A percentile compares a stretch with the other conserved stretches of the same genome.
phyloP scores from a whole-genome alignment of 495 filamentous ascomycete species.

The Xylaria curta region DNA sequence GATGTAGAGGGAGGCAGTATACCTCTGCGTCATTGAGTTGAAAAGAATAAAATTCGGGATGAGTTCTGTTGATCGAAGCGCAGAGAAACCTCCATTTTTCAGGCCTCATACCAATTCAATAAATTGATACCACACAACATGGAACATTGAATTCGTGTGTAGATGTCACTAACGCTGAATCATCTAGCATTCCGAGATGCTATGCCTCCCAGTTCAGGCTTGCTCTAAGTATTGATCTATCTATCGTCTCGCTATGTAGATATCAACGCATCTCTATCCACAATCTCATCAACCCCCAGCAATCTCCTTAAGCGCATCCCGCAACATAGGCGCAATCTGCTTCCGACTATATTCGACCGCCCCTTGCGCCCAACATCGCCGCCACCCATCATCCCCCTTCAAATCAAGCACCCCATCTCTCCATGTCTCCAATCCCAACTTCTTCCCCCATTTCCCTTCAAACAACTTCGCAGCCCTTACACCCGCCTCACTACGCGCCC shows the following conservation, averaged over 20 bases:
- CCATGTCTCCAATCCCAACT: slow-evolving; percentile 66
- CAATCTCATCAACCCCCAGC: slow-evolving; percentile 6
- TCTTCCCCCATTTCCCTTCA: slow-evolving; percentile 48
- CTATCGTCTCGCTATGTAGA: neutral
- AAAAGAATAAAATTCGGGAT: neutral
- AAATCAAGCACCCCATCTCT: slow-evolving; percentile 50
- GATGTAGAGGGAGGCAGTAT: neutral
- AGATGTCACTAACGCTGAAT: too few relatives aligned
- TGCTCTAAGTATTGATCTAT: neutral
- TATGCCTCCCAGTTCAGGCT: neutral
- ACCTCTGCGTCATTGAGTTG: neutral
- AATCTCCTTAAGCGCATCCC: slow-evolving; percentile 62
- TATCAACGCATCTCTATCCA: neutral
- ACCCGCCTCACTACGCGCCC: slow-evolving; percentile 56
- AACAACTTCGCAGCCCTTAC: slow-evolving; percentile 62
- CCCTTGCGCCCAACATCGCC: slow-evolving; percentile 70
- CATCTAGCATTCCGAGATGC: neutral
- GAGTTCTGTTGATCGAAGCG: neutral
- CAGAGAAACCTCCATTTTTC: neutral
- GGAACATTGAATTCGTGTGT: neutral
- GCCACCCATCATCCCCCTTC: slow-evolving; percentile 44
- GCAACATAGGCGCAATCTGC: slow-evolving; percentile 84
- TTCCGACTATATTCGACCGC: slow-evolving; percentile 78
- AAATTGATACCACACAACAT: neutral
- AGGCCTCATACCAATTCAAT: neutral